Percentiles rank a stretch among this genome's conserved stretches.
Evolutionary conservation across 176 grass and related monocot genomes (phyloP).

Genomic region (Zizania latifolia): DNA sequence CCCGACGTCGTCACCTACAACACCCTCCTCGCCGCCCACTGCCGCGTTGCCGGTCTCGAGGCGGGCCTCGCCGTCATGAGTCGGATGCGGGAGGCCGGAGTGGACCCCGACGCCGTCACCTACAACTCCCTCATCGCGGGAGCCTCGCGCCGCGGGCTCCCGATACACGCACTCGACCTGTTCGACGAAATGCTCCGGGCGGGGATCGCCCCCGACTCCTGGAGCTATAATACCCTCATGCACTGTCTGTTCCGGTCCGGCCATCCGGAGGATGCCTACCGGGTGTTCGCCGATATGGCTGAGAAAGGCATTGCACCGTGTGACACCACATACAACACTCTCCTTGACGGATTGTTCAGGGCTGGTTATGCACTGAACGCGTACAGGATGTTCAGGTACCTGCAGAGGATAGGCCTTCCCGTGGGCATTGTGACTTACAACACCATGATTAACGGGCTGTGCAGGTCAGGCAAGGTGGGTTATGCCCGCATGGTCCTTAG

Average conservation of each 20-base stretch:
- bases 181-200: slow-evolving; percentile 90
- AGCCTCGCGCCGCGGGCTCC: slow-evolving; percentile 26
- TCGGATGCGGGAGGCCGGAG: slow-evolving; percentile 71
- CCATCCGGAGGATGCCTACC: slow-evolving; percentile 63
- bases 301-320: slow-evolving; percentile 46
- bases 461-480: slow-evolving; percentile 63
- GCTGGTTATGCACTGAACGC: slow-evolving; percentile 47
- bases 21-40: slow-evolving; percentile 69
- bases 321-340: slow-evolving; percentile 68
- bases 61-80: slow-evolving; percentile 40
- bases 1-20: slow-evolving; percentile 93
- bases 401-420: slow-evolving; percentile 53
- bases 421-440: slow-evolving; percentile 76
- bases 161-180: slow-evolving; percentile 51
- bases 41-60: slow-evolving; percentile 47
- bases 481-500: slow-evolving; percentile 65
- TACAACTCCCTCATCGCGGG: slow-evolving; percentile 77
- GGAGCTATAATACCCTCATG: slow-evolving; percentile 89
- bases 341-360: slow-evolving; percentile 70
- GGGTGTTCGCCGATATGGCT: slow-evolving; percentile 71
- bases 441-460: slow-evolving; percentile 82
- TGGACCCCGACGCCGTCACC: slow-evolving; percentile 70
- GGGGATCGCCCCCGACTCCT: slow-evolving; percentile 56
- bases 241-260: slow-evolving; percentile 77
- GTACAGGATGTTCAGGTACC: slow-evolving; percentile 68